Conservation (phyloP, 805 yeast genomes). For the Isabelozyma heimii region DNA sequence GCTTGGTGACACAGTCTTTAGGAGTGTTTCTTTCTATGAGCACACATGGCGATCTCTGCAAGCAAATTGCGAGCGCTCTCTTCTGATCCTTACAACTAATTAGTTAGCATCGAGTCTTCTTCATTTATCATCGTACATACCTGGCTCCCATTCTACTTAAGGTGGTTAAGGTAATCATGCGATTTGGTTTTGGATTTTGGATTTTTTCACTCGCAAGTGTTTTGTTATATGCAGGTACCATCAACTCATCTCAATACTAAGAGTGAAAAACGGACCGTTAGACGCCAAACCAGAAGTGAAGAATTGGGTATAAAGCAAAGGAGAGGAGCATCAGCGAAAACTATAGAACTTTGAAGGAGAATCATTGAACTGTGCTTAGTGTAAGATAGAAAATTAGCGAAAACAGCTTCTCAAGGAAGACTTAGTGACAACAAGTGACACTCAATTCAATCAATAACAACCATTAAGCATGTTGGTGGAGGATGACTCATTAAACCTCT, state of each 20-base stretch:
- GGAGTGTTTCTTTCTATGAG: conserved; percentile 87
- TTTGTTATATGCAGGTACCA: not conserved
- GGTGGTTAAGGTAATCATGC: not conserved
- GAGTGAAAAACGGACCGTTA: too few species aligned
- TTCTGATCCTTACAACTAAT: conserved; percentile 88
- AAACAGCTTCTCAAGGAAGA: not conserved
- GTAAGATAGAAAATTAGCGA: too few species aligned
- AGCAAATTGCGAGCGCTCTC: conserved; percentile 91
- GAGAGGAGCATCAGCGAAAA: too few species aligned
- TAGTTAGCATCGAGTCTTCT: conserved; percentile 10
- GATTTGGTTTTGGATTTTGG: not conserved
- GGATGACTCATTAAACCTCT: conserved; percentile 46
- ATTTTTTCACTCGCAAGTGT: not conserved
- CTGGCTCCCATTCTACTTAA: conserved; percentile 50
- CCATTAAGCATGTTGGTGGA: conserved; percentile 10
- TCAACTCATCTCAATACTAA: too few species aligned
- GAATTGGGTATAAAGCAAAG: too few species aligned
- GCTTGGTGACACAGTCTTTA: conserved; percentile 79
- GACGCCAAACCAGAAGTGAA: too few species aligned
- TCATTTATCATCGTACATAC: conserved; percentile 22
- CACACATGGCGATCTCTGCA: conserved; percentile 96
- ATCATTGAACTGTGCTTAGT: too few species aligned
- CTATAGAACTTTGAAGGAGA: too few species aligned
- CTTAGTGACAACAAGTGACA: too few species aligned
- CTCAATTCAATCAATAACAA: too few species aligned